These are phyloP conservation scores for Citrus australasica DNA, from an alignment of 345 rosid genomes.

Conservation along the genomic window DNA sequence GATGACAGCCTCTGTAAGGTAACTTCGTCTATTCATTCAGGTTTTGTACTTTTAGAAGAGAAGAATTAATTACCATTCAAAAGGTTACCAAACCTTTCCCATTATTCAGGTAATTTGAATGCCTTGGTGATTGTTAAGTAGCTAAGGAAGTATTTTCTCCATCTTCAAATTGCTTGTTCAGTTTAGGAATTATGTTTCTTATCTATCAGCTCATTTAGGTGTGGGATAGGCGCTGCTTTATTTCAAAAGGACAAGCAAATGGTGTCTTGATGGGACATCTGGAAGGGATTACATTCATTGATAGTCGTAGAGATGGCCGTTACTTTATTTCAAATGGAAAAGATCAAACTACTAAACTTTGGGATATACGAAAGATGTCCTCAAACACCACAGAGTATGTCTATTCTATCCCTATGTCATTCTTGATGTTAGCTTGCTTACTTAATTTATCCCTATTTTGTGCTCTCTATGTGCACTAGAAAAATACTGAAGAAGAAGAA, in stretches of 20 bases:
- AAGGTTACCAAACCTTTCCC: neutral
- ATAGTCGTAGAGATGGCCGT: conserved; percentile 67
- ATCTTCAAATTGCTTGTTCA: neutral
- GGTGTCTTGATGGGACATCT: conserved; percentile 68
- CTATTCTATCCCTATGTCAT: neutral
- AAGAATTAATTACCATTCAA: neutral
- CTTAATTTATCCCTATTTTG: neutral
- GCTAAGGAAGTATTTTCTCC: neutral
- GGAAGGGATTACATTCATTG: conserved; percentile 65
- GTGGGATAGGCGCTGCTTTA: conserved; percentile 70
- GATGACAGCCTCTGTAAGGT: conserved; percentile 68
- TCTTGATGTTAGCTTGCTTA: neutral
- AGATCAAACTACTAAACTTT: conserved; percentile 67
- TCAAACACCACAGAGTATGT: conserved; percentile 34
- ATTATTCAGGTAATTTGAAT: neutral
- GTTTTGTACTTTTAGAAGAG: neutral
- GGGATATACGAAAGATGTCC: conserved; percentile 77
- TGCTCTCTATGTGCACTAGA: neutral
- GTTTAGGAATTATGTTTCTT: neutral
- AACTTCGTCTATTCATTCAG: conserved; percentile 3
- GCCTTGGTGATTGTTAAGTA: neutral
- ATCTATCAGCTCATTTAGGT: conserved; percentile 32
- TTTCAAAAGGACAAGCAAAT: conserved; percentile 40
- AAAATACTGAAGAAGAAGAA: neutral
- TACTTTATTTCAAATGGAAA: conserved; percentile 73